Base-by-base conservation (phyloP, 768 basidiomycete species). In the Rickenella mellea region DNA sequence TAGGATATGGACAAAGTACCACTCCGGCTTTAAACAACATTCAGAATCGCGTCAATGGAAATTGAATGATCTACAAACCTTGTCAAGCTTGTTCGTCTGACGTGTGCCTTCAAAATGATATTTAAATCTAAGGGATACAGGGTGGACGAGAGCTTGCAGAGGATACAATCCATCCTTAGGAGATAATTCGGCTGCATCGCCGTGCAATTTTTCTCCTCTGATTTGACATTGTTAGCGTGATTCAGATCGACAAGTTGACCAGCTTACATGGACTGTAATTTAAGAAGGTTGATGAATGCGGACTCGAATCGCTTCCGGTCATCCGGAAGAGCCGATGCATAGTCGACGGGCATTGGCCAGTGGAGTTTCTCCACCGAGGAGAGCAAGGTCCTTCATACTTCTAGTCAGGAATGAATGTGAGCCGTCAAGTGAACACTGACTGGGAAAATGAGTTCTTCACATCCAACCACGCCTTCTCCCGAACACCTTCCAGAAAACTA, bases 1-100 rank as follows among this genome's bases (percentile, higher is more conserved):
- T 37, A 88, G 70, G 19, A 98, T 68, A 57, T 97, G 88, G 2
- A 90, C 83, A 56, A 98, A 87, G 54, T 89, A 97, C 89, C 93
- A 98, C 59, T 98, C 96, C 1, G 96, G 94, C 90, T 94, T 54
- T 19, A 43, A 19, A 44, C 20, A 5, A 11, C 11, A 36, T 36
- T 20, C 39, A 40, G 26, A 42, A 17, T 12, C 1, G 25, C 20
- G 19, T 8, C 32, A 8, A 15, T 30, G 19, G 27, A 8, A 32
- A 14, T 6, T 2, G 19, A 5, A 32, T 5, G 41, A 27, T 11
- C 17, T 31, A 43, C 41, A 2, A 40, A 86, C 92, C 77, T 97
- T 98, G 64, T 98, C 94, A 8, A 91, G 59, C 40, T 88, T 72
- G 59, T 97, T 99, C 1, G 96, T 99, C 49, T 79, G 76, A 27